These are phyloP conservation scores for Trypanosoma lewisi DNA, from an alignment of 208 protist species.

Conservation along the genomic window DNA sequence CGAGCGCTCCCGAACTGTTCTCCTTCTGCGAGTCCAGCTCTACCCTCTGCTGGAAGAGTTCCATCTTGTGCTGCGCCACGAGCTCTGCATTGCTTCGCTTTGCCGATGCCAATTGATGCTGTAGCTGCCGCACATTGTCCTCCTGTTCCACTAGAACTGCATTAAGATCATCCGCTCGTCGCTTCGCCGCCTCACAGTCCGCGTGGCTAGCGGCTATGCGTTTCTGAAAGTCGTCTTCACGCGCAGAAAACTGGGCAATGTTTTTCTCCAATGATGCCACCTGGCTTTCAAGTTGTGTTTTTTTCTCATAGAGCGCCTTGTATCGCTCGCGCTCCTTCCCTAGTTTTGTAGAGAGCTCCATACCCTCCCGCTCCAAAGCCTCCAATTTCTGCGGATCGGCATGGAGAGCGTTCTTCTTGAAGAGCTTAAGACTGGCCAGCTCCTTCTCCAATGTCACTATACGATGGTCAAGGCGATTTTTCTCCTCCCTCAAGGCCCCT, in stretches of 20 bases:
- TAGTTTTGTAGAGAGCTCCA: conserved; percentile 53
- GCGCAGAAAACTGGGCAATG: conserved; percentile 24
- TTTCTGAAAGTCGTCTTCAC: conserved; percentile 4
- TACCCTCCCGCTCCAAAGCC: conserved; percentile 34
- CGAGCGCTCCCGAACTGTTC: conserved; percentile 29
- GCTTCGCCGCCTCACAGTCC: conserved; percentile 6
- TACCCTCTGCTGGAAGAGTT: conserved; percentile 13
- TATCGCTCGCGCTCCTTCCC: conserved; percentile 51
- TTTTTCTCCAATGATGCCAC: conserved; percentile 42
- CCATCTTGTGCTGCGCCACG: conserved; percentile 3
- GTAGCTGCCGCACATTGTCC: conserved; percentile 32
- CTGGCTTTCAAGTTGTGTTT: conserved; percentile 23
- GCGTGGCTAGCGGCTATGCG: background rate
- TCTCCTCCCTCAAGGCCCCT: conserved; percentile 33
- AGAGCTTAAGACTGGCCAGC: conserved; percentile 22
- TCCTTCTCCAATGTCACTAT: conserved; percentile 30
- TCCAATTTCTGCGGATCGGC: conserved; percentile 16
- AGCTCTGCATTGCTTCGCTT: conserved; percentile 8
- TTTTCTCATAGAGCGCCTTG: conserved; percentile 31
- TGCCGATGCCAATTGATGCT: conserved; percentile 32
- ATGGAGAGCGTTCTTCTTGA: conserved; percentile 1
- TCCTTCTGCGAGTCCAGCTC: conserved; percentile 30
- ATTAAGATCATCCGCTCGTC: background rate
- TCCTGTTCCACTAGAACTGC: conserved; percentile 18
- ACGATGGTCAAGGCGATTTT: conserved; percentile 22